Conservation (phyloP, 2,329 filamentous ascomycete species). For the Microascus cirrosus region DNA sequence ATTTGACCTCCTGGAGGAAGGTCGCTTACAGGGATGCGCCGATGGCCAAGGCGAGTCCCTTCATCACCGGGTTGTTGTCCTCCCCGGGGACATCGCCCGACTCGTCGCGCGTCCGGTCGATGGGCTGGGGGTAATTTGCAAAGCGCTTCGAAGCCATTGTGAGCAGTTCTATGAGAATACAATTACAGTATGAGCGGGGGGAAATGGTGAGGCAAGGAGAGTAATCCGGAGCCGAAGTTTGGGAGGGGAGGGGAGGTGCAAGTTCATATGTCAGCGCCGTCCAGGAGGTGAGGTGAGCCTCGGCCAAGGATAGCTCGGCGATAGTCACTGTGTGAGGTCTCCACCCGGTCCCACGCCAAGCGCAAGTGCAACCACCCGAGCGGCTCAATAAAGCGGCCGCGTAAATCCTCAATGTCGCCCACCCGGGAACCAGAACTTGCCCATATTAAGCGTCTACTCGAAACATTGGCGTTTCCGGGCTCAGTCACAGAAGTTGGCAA, state of each 20-base stretch:
- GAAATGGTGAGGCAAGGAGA: not conserved
- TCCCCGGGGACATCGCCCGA: constrained; percentile 24
- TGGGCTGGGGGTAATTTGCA: constrained; percentile 28
- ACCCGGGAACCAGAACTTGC: too few relatives aligned
- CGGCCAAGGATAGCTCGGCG: not conserved
- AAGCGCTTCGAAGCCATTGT: constrained; percentile 17
- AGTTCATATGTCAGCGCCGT: not conserved
- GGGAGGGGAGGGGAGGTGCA: not conserved
- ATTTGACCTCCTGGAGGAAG: not conserved
- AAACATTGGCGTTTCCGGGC: too few relatives aligned
- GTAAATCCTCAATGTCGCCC: too few relatives aligned
- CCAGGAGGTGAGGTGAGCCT: not conserved
- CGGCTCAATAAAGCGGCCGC: too few relatives aligned
- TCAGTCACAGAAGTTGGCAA: not conserved
- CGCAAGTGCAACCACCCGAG: too few relatives aligned
- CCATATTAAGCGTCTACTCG: too few relatives aligned
- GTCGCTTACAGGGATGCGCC: constrained; percentile 44
- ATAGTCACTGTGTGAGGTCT: too few relatives aligned
- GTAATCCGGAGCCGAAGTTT: not conserved
- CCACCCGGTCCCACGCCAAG: too few relatives aligned
- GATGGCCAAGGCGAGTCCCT: constrained; percentile 52
- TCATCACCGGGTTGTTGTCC: constrained; percentile 58
- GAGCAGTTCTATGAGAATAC: not conserved
- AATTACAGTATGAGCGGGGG: not conserved
- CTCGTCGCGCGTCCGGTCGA: constrained; percentile 12